Evolutionary conservation across 768 basidiomycete species (phyloP).

Genomic region (Leccinum uliginosum): DNA sequence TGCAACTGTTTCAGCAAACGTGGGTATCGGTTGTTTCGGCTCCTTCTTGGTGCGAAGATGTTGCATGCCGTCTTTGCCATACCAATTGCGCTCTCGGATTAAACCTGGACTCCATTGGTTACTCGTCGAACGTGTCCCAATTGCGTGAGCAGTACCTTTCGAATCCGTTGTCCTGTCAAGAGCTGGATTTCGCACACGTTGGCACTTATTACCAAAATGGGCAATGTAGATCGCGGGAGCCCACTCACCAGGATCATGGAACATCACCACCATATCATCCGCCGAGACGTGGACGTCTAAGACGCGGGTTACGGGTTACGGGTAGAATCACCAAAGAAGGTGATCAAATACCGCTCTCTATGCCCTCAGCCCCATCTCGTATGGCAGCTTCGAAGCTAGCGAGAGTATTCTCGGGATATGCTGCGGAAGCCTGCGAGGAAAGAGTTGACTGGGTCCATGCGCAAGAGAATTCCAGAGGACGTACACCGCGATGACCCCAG

Average conservation of each 20-base stretch:
- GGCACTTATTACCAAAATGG: constrained; percentile 18
- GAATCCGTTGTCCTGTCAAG: constrained; percentile 82
- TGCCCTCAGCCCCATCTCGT: constrained; percentile 91
- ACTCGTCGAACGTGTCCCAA: constrained; percentile 26
- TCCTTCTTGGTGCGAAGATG: constrained; percentile 74
- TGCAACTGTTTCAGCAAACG: constrained; percentile 78
- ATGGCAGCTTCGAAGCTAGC: constrained; percentile 95
- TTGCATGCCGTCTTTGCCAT: constrained; percentile 67
- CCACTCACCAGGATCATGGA: constrained; percentile 83
- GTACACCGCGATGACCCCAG: constrained; percentile 71
- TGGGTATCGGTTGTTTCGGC: constrained; percentile 85
- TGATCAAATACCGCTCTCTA: constrained; percentile 87
- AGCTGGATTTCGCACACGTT: constrained; percentile 36
- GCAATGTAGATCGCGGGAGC: constrained; percentile 16
- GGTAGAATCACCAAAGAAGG: constrained; percentile 32
- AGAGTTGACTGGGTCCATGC: neutral
- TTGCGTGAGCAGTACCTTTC: constrained; percentile 39
- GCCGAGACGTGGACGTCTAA: constrained; percentile 92
- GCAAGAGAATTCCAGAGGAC: constrained; percentile 34
- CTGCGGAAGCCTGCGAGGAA: constrained; percentile 69
- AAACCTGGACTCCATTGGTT: constrained; percentile 39
- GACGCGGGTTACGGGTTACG: constrained; percentile 44
- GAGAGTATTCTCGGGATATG: constrained; percentile 91
- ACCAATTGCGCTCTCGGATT: constrained; percentile 70
- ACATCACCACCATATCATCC: constrained; percentile 89